Base-by-base conservation (phyloP, 2,329 filamentous ascomycete species). In the Neurospora sp. region DNA sequence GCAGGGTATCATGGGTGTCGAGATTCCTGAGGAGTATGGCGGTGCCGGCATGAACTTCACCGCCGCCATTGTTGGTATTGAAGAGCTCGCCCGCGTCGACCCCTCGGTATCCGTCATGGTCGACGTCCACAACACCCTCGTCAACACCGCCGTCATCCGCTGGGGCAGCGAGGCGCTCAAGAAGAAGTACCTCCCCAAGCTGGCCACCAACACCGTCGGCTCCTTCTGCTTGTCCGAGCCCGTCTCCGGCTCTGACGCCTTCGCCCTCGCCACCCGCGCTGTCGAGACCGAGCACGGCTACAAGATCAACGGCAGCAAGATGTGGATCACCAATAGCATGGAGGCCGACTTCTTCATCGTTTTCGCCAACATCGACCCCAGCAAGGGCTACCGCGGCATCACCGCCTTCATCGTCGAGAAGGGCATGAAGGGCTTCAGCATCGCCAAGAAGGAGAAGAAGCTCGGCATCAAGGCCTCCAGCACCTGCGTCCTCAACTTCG, bases 391-490 rank as follows among this genome's bases (percentile, higher is more conserved):
- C 86, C 95, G 94, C 82, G 96, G 96, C 70, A 99, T 99, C 81
- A 94, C 93, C 1, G 96, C 96, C 68, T 99, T 99, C 79, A 84
- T 99, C 72, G 90, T 98, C 57, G 94, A 97, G 82, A 97, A 97
- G 85, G 90, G 86, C 77, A 92, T 88, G 67, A 89, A 91, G 69
- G 96, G 96, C 40, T 97, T 99, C 85, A 90, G 88, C 72, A 96
- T 99, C 77, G 93, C 96, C 52, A 99, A 99, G 88, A 99, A 99
- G 86, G 96, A 99, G 86, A 98, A 98, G 91, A 99, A 99, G 86
- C 89, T 99, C 67, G 96, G 96, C 71, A 99, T 99, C 83, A 91
- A 88, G 78, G 96, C 96, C 69, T 96, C 92, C 83, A 96, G 92
- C 83, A 99, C 96, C 39, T 99, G 96, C 81, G 95, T 97, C 73